Conservation (phyloP, 352 stramenopile genomes). For the Phytophthora ohioensis region DNA sequence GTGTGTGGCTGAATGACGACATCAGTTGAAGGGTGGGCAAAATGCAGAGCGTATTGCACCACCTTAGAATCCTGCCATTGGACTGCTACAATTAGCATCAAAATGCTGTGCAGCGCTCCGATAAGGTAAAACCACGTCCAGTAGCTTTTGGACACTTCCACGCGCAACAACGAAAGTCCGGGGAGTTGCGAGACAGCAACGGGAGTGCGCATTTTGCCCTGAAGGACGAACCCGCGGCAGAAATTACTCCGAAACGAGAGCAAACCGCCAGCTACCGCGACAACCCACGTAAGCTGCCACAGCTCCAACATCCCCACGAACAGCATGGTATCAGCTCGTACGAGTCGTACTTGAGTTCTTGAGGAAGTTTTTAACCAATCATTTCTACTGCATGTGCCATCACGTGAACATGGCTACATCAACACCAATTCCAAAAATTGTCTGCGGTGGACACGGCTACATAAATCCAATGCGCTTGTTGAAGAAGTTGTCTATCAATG, state of each 20-base stretch:
- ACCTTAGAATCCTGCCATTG: slow-evolving; percentile 40
- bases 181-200: slow-evolving; percentile 39
- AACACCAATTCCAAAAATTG: too few species aligned
- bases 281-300: slow-evolving; percentile 47
- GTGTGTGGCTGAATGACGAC: slow-evolving; percentile 51
- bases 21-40: slow-evolving; percentile 34
- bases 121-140: slow-evolving; percentile 85
- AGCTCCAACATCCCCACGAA: slow-evolving; percentile 33
- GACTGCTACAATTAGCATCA: slow-evolving; percentile 39
- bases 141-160: slow-evolving; percentile 63
- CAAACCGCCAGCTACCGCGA: slow-evolving; percentile 40
- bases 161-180: slow-evolving; percentile 33
- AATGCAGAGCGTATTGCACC: slow-evolving; percentile 47
- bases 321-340: slow-evolving; percentile 7
- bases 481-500: slow-evolving; percentile 25
- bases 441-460: slow-evolving; percentile 8
- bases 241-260: slow-evolving; percentile 48
- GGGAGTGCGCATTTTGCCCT: slow-evolving; percentile 50
- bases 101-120: slow-evolving; percentile 57
- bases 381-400: not conserved
- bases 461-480: not conserved
- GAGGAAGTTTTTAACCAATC: slow-evolving; percentile 24
- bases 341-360: too few species aligned
- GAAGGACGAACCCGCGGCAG: slow-evolving; percentile 50
- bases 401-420: too few species aligned